A percentile compares a stretch with the other conserved stretches of the same genome.
Conservation (phyloP, 1,139 yeast species). For the Candida gigantensis region DNA sequence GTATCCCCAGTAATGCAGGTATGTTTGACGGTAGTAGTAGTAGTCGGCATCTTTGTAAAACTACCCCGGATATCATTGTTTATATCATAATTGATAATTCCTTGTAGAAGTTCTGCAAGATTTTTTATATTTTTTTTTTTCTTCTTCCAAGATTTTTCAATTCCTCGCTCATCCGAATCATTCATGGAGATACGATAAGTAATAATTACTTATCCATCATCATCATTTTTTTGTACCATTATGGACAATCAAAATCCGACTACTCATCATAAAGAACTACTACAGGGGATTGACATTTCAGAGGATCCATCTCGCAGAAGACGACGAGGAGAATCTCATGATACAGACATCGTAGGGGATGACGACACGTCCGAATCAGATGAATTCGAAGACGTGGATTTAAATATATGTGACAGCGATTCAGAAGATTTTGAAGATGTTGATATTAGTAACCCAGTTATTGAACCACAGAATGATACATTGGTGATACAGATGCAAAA, state of each 20-base stretch:
- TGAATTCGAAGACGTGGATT: conserved; percentile 34
- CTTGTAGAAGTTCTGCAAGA: too few species aligned
- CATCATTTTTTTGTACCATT: too few species aligned
- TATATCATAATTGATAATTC: too few species aligned
- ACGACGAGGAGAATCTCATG: conserved; percentile 5
- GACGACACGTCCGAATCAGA: conserved; percentile 22
- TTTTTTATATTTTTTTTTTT: too few species aligned
- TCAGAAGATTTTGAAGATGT: conserved; percentile 38
- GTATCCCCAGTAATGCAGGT: not conserved
- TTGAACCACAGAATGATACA: conserved; percentile 5
- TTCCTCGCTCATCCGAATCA: too few species aligned
- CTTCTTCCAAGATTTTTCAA: not conserved
- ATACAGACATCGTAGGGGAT: not conserved
- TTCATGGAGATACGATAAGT: too few species aligned
- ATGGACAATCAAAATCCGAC: conserved; percentile 6
- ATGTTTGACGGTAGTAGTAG: conserved; percentile 2
- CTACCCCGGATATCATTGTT: not conserved
- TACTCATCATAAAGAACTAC: conserved; percentile 10
- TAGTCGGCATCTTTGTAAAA: conserved; percentile 1
- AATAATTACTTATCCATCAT: too few species aligned
- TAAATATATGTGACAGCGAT: conserved; percentile 18
- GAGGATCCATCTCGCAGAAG: conserved; percentile 6
- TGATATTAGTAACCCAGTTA: conserved; percentile 17
- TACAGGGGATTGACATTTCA: conserved; percentile 5
- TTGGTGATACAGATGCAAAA: conserved; percentile 12